Percentiles rank a stretch among this genome's conserved stretches.
Evolutionary conservation across 768 basidiomycete genomes (phyloP).

Genomic region (Rhodotorula babjevae): DNA sequence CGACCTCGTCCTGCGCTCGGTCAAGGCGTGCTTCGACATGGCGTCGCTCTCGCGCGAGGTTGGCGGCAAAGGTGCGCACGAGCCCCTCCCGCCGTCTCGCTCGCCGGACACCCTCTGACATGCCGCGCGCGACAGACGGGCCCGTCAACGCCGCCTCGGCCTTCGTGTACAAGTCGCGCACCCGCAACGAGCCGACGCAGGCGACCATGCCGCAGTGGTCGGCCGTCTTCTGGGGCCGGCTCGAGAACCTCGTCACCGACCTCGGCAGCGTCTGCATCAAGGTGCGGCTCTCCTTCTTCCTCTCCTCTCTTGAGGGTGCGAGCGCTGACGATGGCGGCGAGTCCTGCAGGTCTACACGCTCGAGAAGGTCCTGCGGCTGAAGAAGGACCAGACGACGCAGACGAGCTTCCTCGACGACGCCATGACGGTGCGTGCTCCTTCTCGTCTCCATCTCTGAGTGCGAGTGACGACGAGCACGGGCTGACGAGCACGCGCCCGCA

Average conservation of each 20-base stretch:
- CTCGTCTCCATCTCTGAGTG: not conserved
- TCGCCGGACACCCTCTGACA: not conserved
- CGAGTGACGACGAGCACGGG: not conserved
- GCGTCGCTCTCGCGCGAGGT: conserved; percentile 80
- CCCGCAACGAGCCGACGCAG: conserved; percentile 84
- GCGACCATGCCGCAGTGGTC: conserved; percentile 81
- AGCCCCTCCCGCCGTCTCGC: not conserved
- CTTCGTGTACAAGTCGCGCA: conserved; percentile 70
- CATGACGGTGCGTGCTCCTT: conserved; percentile 65
- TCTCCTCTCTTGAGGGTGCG: not conserved
- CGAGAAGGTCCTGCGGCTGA: conserved; percentile 85
- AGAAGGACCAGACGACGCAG: conserved; percentile 74
- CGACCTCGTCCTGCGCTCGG: conserved; percentile 73
- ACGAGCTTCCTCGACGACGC: conserved; percentile 82
- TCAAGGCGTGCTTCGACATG: conserved; percentile 78
- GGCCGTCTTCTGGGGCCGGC: conserved; percentile 69
- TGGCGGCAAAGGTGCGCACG: conserved; percentile 61
- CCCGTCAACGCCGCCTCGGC: conserved; percentile 48
- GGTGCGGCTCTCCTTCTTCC: conserved; percentile 48
- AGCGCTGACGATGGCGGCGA: no score
- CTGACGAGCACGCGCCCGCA: conserved; percentile 43
- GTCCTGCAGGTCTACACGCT: conserved; percentile 74
- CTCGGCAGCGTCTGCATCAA: conserved; percentile 89
- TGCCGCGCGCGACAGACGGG: conserved; percentile 37
- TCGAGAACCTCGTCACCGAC: conserved; percentile 79